These are phyloP conservation scores for Leccinum longicurvipes DNA, from an alignment of 768 basidiomycete species.

Conservation along the genomic window DNA sequence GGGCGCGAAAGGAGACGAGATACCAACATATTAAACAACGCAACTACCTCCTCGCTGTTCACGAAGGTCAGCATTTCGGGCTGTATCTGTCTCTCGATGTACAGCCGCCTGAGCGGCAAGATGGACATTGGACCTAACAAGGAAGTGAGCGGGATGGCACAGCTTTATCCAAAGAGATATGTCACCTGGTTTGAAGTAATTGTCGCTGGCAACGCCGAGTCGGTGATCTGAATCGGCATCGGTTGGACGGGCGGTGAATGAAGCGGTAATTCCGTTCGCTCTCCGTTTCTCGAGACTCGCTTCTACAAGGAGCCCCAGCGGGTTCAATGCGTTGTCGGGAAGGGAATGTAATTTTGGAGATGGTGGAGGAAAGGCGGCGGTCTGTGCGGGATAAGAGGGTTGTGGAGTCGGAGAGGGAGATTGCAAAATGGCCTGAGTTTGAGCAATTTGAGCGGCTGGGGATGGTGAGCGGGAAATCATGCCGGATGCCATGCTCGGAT, in stretches of 20 bases:
- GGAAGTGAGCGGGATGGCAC: slow-evolving; percentile 5
- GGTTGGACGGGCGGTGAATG: slow-evolving; percentile 37
- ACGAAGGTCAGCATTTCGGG: slow-evolving; percentile 94
- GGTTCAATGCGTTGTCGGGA: slow-evolving; percentile 90
- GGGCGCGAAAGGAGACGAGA: neutral
- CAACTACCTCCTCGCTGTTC: slow-evolving; percentile 83
- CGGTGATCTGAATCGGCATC: slow-evolving; percentile 43
- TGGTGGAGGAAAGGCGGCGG: slow-evolving; percentile 30
- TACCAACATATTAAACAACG: slow-evolving; percentile 84
- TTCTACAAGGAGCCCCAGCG: slow-evolving; percentile 89
- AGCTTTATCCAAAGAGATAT: slow-evolving; percentile 3
- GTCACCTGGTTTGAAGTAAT: slow-evolving; percentile 90
- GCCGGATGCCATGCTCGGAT: slow-evolving; percentile 72
- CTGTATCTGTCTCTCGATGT: slow-evolving; percentile 85
- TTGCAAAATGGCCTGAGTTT: slow-evolving; percentile 56
- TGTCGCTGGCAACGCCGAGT: slow-evolving; percentile 78
- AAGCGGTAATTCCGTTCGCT: slow-evolving; percentile 46
- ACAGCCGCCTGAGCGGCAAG: slow-evolving; percentile 73
- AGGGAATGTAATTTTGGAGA: slow-evolving; percentile 89
- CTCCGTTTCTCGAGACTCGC: slow-evolving; percentile 76
- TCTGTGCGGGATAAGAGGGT: slow-evolving; percentile 27
- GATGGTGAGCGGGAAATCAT: slow-evolving; percentile 84
- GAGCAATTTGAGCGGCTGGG: slow-evolving; percentile 48
- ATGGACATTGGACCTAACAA: slow-evolving; percentile 80
- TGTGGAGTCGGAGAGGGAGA: slow-evolving; percentile 50